These are phyloP conservation scores for Nicotiana rustica DNA, from an alignment of 305 asterid species.

Conservation along the genomic window DNA sequence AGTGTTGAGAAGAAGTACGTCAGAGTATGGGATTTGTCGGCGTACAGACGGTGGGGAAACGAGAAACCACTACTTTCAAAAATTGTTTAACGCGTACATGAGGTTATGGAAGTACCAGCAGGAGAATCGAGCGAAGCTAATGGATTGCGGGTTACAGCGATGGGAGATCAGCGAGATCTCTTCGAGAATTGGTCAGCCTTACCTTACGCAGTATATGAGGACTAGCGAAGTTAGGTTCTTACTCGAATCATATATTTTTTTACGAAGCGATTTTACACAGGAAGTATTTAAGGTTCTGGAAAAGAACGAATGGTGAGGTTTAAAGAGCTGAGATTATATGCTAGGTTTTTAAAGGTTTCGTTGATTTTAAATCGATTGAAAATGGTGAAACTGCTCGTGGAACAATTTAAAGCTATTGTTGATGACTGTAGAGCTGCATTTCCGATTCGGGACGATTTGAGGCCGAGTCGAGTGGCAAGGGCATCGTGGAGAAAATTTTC, in stretches of 20 bases:
- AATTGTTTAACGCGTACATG: slow-evolving; percentile 89
- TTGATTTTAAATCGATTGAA: slow-evolving; percentile 75
- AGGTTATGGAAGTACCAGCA: slow-evolving; percentile 92
- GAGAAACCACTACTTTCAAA: slow-evolving; percentile 72
- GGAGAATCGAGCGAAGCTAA: slow-evolving; percentile 74
- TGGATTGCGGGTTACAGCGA: slow-evolving; percentile 81
- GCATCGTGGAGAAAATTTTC: too few species aligned
- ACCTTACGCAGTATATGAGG: slow-evolving; percentile 88
- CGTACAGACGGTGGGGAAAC: slow-evolving; percentile 72
- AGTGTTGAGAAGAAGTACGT: slow-evolving; percentile 87
- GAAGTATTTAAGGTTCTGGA: too few species aligned
- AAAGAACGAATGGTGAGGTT: too few species aligned
- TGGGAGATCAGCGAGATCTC: slow-evolving; percentile 99
- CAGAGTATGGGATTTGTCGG: slow-evolving; percentile 91
- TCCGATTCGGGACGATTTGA: slow-evolving; percentile 50
- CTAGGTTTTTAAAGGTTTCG: slow-evolving; percentile 89
- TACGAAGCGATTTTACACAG: slow-evolving; percentile 46
- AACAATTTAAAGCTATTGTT: slow-evolving; percentile 79
- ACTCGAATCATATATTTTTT: slow-evolving; percentile 81
- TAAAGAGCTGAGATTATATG: slow-evolving; percentile 68
- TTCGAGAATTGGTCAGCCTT: slow-evolving; percentile 94
- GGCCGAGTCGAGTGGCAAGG: too few species aligned
- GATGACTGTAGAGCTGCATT: slow-evolving; percentile 74
- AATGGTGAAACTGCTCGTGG: slow-evolving; percentile 77
- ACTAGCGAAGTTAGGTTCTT: slow-evolving; percentile 92